Evolutionary conservation across 2,329 filamentous ascomycete species (phyloP).

Genomic region (Lojkania enalia): DNA sequence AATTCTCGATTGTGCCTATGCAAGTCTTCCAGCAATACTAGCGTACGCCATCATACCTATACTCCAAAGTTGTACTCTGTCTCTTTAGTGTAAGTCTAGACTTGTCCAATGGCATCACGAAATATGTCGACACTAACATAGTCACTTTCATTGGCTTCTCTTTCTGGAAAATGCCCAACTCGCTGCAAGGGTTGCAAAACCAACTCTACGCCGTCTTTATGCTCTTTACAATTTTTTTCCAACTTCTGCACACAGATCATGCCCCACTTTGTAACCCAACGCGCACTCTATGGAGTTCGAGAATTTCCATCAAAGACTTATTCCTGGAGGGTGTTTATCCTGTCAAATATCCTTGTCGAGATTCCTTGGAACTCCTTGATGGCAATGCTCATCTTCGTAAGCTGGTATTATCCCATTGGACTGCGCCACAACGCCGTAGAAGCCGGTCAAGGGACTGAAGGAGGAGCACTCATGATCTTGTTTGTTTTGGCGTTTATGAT

Average conservation of each 20-base stretch:
- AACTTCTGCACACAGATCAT: constrained; percentile 75
- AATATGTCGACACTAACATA: constrained; percentile 2
- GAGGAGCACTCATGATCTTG: constrained; percentile 75
- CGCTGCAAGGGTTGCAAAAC: constrained; percentile 75
- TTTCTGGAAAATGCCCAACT: constrained; percentile 70
- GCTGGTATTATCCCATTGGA: constrained; percentile 81
- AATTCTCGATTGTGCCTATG: constrained; percentile 65
- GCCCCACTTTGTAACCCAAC: constrained; percentile 77
- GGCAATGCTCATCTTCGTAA: constrained; percentile 70
- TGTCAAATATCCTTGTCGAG: constrained; percentile 78
- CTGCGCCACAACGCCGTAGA: constrained; percentile 67
- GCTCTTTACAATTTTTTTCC: constrained; percentile 72
- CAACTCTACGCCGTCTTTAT: constrained; percentile 82
- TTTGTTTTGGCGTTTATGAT: constrained; percentile 71
- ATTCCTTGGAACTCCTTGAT: constrained; percentile 76
- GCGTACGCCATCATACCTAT: constrained; percentile 84
- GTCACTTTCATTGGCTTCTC: constrained; percentile 75
- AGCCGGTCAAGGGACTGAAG: constrained; percentile 62
- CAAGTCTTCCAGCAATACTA: constrained; percentile 88
- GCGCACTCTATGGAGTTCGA: constrained; percentile 78
- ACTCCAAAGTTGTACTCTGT: constrained; percentile 72
- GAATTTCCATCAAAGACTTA: constrained; percentile 81
- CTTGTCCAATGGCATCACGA: neutral
- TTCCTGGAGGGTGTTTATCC: constrained; percentile 78
- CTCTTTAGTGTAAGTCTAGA: constrained; percentile 33